Evolutionary conservation across 345 rosid species (phyloP).

Genomic region (Eucalyptus globulus): DNA sequence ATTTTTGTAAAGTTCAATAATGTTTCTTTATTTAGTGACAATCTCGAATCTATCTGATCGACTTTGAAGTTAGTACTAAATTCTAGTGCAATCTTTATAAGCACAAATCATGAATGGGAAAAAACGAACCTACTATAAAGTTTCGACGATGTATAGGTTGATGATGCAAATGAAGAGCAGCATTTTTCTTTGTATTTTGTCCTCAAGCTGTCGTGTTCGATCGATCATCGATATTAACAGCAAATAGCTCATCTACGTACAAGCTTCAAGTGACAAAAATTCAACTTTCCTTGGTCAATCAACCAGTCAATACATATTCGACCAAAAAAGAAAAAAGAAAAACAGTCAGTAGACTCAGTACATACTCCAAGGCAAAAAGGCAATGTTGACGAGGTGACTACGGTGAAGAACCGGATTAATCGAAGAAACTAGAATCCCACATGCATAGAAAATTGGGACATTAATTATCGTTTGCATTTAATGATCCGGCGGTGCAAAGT

Average conservation of each 20-base stretch:
- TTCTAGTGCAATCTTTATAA: not conserved
- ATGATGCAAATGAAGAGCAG: not conserved
- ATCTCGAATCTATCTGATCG: not conserved
- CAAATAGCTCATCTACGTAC: not conserved
- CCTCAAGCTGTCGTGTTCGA: not conserved
- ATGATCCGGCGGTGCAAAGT: not conserved
- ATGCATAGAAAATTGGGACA: not conserved
- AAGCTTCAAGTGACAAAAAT: not conserved
- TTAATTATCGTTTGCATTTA: not conserved
- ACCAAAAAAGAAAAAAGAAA: too few relatives aligned
- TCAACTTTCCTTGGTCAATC: not conserved
- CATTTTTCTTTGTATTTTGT: not conserved
- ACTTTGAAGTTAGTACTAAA: not conserved
- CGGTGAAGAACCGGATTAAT: not conserved
- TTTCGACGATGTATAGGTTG: not conserved
- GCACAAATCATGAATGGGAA: not conserved
- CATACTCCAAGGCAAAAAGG: not conserved
- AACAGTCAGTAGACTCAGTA: not conserved
- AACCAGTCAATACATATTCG: not conserved
- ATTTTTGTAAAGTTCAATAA: not conserved
- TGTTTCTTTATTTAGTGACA: not conserved
- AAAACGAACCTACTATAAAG: not conserved
- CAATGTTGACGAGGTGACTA: not conserved
- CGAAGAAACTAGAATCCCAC: not conserved
- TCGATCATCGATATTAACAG: not conserved